Evolutionary conservation across 2,329 filamentous ascomycete genomes (phyloP), one percentile per base, ranked within the genome.

Genomic region (Microdochium bolleyi): DNA sequence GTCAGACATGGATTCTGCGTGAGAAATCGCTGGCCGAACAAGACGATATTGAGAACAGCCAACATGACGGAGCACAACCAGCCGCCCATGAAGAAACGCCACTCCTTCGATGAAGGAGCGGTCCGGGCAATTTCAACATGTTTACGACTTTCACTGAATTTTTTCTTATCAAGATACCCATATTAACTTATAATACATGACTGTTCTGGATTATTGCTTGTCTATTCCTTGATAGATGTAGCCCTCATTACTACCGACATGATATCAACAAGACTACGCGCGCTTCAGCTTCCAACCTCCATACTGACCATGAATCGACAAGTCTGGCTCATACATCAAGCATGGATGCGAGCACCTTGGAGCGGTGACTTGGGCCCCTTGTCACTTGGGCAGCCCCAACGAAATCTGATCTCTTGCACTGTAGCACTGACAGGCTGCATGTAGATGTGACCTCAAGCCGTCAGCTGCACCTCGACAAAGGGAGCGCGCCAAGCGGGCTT

Each of bases 51-150:
- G 30, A 52, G 27, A 49, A 24, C 52, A 50, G 49, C 48, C 60
- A 61, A 49, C 21, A 65, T 64, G 62, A 61, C 62, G 52, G 56
- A 64, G 21, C 61, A 24, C 41, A 46, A 10, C 14, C 21, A 10
- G 41, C 5, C 3, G 21, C 21, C 13, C 41, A 22, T 13, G 41
- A 46, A 24, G 19, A 46, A 8, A 46, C 41, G 19, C 41, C 41
- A 7, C 41, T 46, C 14, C n/a, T 46, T 11, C 41, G 19, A 7
- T 46, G 21, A 46, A 19, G 9, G 41, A 22, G 22, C 4, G 3
- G 19, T 5, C 22, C 19, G 19, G 19, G 16, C 16, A 5, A 16
- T 41, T 41, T 16, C 16, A 19, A 41, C 13, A 8, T 8, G 19
- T 46, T 19, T 46, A 11, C 9, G n/a, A 19, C 21, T 30, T 30